Evolutionary conservation across 495 filamentous ascomycete species (phyloP).

Genomic region (Neurospora sp.): DNA sequence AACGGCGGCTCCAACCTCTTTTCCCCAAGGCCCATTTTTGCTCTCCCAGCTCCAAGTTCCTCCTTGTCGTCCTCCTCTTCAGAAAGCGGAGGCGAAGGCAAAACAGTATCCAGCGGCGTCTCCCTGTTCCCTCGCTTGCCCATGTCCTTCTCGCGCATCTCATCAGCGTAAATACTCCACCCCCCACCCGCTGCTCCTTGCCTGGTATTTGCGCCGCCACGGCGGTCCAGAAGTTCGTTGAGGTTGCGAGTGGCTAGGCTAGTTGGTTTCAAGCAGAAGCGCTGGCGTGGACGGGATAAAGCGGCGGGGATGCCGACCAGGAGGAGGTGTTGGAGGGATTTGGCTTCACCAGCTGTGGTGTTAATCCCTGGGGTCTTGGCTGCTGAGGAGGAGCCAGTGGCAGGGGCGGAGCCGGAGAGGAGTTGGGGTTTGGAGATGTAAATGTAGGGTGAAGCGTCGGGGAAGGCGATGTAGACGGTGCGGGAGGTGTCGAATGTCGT

Average conservation of each 20-base stretch:
- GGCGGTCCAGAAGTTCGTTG: constrained; percentile 49
- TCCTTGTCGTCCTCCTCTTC: constrained; percentile 5
- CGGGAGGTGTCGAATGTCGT: constrained; percentile 45
- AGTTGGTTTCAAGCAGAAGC: constrained; percentile 56
- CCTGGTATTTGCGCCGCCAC: constrained; percentile 31
- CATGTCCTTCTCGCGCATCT: constrained; percentile 27
- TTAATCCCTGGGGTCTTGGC: not conserved
- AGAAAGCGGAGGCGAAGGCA: constrained; percentile 26
- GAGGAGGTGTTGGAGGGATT: constrained; percentile 57
- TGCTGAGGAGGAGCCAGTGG: not conserved
- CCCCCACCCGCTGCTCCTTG: constrained; percentile 51
- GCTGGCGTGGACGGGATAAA: constrained; percentile 56
- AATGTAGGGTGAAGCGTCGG: constrained; percentile 62
- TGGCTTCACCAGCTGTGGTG: constrained; percentile 35
- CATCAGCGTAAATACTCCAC: constrained; percentile 68
- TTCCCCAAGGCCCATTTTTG: not conserved
- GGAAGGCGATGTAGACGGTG: constrained; percentile 69
- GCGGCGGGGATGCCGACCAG: constrained; percentile 69
- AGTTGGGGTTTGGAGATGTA: constrained; percentile 52
- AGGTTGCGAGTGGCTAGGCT: constrained; percentile 59
- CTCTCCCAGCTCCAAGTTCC: constrained; percentile 1
- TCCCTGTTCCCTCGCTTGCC: constrained; percentile 12
- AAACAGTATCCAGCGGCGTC: constrained; percentile 46
- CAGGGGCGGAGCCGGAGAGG: constrained; percentile 10
- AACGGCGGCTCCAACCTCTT: constrained; percentile 12